phyloP scores from a whole-genome alignment of 768 basidiomycete species.

The Coprinellus micaceus region DNA sequence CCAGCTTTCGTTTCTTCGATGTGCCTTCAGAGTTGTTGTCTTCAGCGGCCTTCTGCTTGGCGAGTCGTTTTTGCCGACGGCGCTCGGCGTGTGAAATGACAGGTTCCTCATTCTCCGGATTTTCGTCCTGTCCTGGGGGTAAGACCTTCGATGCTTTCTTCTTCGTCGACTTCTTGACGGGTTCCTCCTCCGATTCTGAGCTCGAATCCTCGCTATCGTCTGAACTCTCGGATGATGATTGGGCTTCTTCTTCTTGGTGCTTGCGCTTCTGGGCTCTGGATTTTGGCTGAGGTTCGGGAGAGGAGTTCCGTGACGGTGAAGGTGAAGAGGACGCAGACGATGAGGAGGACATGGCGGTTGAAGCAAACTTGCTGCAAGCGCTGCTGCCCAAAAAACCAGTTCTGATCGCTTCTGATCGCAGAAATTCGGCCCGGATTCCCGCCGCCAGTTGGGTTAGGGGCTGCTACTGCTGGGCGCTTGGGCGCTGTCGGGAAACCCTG shows the following conservation, averaged over 20 bases:
- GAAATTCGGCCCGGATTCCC: too few species aligned
- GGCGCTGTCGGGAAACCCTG: too few species aligned
- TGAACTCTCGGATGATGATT: conserved; percentile 14
- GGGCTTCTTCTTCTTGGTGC: conserved; percentile 17
- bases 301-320: conserved; percentile 32
- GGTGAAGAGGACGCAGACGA: conserved; percentile 20
- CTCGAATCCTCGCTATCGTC: conserved; percentile 16
- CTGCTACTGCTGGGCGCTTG: too few species aligned
- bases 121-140: conserved; percentile 2
- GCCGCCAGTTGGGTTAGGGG: too few species aligned
- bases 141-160: conserved; percentile 7
- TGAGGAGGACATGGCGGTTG: conserved; percentile 3
- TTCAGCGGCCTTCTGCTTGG: conserved; percentile 26
- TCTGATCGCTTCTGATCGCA: too few species aligned
- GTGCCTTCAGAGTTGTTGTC: conserved; percentile 17
- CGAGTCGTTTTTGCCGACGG: conserved; percentile 53
- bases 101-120: conserved; percentile 31
- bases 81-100: conserved; percentile 76
- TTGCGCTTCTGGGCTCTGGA: conserved; percentile 28
- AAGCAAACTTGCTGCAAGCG: background rate
- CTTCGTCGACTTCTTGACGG: background rate
- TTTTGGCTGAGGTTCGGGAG: conserved; percentile 22
- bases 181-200: background rate
- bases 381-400: too few species aligned
- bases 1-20: conserved; percentile 47